Conservation (phyloP, 176 grass and related monocot species). For the Lolium rigidum region DNA sequence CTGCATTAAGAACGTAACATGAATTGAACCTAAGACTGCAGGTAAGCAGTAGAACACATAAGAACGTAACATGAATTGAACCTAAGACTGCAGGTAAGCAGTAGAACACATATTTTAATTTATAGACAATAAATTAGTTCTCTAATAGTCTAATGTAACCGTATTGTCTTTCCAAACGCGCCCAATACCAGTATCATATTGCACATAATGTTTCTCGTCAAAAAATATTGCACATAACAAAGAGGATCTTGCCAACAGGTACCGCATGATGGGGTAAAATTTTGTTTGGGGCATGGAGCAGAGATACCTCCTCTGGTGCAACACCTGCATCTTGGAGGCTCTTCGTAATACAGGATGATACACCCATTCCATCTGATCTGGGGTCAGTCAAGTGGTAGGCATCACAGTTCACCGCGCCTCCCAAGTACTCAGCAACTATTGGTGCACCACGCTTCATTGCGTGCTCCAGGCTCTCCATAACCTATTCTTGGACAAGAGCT, state of each 20-base stretch:
- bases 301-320: conserved; percentile 68
- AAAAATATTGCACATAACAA: neutral
- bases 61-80: neutral
- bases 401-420: conserved; percentile 73
- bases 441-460: conserved; percentile 65
- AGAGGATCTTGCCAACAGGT: neutral
- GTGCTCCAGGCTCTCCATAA: conserved; percentile 71
- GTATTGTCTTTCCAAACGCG: neutral
- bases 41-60: neutral
- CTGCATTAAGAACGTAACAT: conserved; percentile 19
- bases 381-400: conserved; percentile 80
- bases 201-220: neutral
- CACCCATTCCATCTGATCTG: conserved; percentile 63
- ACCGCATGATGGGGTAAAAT: neutral
- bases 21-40: conserved; percentile 9
- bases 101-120: neutral
- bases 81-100: neutral
- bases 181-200: neutral
- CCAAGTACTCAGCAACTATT: conserved; percentile 72
- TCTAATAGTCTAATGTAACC: neutral
- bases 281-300: neutral
- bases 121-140: neutral
- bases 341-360: conserved; percentile 62
- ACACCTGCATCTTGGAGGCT: conserved; percentile 68
- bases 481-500: conserved; percentile 44